A percentile compares a stretch with the other conserved stretches of the same genome.
Conservation (phyloP, 768 basidiomycete species). For the Boletus patriciae region DNA sequence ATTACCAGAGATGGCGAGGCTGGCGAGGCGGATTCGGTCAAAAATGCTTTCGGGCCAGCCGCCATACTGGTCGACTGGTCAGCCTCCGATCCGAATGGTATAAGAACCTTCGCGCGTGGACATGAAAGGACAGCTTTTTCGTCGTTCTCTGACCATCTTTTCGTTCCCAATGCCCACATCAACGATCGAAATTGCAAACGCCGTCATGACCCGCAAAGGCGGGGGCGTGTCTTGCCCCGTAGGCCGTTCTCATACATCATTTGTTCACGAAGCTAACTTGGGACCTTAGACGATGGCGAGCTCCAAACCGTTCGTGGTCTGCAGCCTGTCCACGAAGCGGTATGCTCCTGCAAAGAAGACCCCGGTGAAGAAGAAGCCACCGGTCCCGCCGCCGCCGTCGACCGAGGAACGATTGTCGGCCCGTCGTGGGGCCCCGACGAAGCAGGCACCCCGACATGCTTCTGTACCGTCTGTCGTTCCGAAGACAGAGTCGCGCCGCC, state of each 20-base stretch:
- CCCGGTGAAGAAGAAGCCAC: not conserved
- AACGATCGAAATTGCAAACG: not conserved
- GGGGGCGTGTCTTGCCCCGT: not conserved
- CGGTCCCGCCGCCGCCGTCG: not conserved
- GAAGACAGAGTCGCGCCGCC: not conserved
- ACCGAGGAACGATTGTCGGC: not conserved
- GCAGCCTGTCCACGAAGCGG: not conserved
- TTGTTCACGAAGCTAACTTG: not conserved
- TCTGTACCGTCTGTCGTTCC: not conserved
- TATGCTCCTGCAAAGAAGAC: not conserved
- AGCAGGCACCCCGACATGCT: not conserved
- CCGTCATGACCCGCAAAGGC: not conserved
- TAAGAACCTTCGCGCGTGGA: not conserved
- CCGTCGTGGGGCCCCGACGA: not conserved
- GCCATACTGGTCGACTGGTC: not conserved
- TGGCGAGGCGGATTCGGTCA: too few species aligned
- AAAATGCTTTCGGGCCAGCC: not conserved
- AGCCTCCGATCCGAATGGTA: not conserved
- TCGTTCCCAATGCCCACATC: not conserved
- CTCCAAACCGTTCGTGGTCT: slow-evolving; percentile 14
- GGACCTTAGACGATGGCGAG: not conserved
- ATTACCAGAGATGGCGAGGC: too few species aligned
- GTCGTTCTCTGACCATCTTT: not conserved
- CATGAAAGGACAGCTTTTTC: not conserved
- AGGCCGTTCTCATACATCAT: not conserved